These are phyloP conservation scores for Serpula lacrymans DNA, from an alignment of 768 basidiomycete species.

Conservation along the genomic window DNA sequence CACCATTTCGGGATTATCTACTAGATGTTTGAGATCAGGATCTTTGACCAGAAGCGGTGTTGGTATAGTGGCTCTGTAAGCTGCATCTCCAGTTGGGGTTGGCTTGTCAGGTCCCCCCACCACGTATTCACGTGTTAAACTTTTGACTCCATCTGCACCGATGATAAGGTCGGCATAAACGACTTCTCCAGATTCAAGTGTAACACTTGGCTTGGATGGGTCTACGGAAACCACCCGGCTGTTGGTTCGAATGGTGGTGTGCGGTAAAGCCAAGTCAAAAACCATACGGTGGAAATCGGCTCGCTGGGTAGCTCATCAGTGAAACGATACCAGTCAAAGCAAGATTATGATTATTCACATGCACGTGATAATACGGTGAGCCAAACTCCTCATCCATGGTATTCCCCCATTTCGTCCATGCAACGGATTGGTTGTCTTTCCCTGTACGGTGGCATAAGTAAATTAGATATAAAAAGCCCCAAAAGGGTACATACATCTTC, in stretches of 20 bases:
- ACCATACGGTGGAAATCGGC: slow-evolving; percentile 46
- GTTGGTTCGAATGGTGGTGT: slow-evolving; percentile 33
- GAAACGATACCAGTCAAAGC: no score
- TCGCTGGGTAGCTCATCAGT: slow-evolving; percentile 21
- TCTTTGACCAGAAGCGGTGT: slow-evolving; percentile 44
- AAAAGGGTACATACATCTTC: slow-evolving; percentile 34
- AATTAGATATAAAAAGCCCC: not conserved
- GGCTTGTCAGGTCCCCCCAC: slow-evolving; percentile 46
- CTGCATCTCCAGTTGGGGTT: slow-evolving; percentile 59
- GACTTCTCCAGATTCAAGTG: slow-evolving; percentile 40
- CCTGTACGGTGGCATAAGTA: slow-evolving; percentile 10
- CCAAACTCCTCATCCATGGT: slow-evolving; percentile 29
- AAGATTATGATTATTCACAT: no score
- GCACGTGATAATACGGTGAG: slow-evolving; percentile 30
- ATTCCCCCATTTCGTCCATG: slow-evolving; percentile 34
- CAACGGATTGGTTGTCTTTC: slow-evolving; percentile 32
- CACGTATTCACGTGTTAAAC: slow-evolving; percentile 43
- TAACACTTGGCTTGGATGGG: slow-evolving; percentile 30
- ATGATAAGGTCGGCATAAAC: slow-evolving; percentile 43
- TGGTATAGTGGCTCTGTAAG: slow-evolving; percentile 54
- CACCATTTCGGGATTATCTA: slow-evolving; percentile 51
- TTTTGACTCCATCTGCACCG: slow-evolving; percentile 54
- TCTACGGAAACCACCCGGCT: slow-evolving; percentile 35
- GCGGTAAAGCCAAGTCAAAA: slow-evolving; percentile 31
- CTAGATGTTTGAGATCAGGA: slow-evolving; percentile 46